These are phyloP conservation scores for Aspergillus pseudotamarii DNA, from an alignment of 2,329 filamentous ascomycete species.

Conservation along the genomic window DNA sequence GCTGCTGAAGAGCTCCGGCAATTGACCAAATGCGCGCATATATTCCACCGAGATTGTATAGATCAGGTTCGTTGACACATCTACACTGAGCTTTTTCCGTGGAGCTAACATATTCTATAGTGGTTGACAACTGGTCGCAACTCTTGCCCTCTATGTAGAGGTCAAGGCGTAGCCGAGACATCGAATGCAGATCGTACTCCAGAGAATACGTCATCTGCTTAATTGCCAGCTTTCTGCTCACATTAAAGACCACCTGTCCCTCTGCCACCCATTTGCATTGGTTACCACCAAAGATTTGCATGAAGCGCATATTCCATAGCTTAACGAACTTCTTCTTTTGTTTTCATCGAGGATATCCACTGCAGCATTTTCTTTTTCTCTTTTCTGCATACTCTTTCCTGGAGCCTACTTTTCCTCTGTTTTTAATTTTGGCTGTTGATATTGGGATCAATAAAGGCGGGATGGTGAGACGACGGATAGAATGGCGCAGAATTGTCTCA, in stretches of 20 bases:
- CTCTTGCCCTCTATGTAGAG: slow-evolving; percentile 42
- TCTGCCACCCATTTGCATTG: background rate
- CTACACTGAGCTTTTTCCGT: slow-evolving; percentile 1
- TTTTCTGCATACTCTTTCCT: slow-evolving; percentile 15
- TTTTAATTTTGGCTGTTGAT: slow-evolving; percentile 14
- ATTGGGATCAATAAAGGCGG: slow-evolving; percentile 7
- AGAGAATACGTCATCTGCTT: slow-evolving; percentile 17
- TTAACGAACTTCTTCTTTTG: slow-evolving; percentile 28
- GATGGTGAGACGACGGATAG: slow-evolving; percentile 5
- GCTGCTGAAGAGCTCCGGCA: slow-evolving; percentile 62
- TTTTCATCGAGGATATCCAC: slow-evolving; percentile 32
- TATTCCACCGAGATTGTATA: slow-evolving; percentile 71
- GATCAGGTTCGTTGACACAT: slow-evolving; percentile 60
- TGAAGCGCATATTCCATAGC: slow-evolving; percentile 33
- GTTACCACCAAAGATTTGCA: slow-evolving; percentile 29
- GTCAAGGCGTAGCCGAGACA: slow-evolving; percentile 46
- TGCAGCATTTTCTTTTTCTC: slow-evolving; percentile 23
- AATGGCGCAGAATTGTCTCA: background rate
- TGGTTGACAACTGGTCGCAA: slow-evolving; percentile 64
- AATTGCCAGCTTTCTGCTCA: slow-evolving; percentile 7
- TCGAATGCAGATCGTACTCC: slow-evolving; percentile 22
- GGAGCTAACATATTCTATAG: slow-evolving; percentile 45
- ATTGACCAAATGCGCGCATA: slow-evolving; percentile 64
- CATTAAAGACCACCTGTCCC: slow-evolving; percentile 11
- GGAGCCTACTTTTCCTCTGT: background rate